Evolutionary conservation across 208 protist genomes (phyloP).

Genomic region (Leishmania lainsoni): DNA sequence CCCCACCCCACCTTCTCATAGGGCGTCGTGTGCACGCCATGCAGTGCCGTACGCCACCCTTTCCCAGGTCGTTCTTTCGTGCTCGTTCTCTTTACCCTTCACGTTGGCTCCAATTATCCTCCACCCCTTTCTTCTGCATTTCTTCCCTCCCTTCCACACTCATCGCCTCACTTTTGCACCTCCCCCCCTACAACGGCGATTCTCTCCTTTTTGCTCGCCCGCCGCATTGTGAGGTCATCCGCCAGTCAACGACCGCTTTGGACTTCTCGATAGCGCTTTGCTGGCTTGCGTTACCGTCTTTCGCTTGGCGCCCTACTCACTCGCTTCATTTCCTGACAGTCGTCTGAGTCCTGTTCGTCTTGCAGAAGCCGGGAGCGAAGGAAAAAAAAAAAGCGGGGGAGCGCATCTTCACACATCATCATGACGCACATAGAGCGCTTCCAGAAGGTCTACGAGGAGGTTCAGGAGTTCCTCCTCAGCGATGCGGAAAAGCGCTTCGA

Average conservation of each 20-base stretch:
- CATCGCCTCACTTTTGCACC: too few species aligned
- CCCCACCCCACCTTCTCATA: background rate
- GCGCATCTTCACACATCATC: background rate
- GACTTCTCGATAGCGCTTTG: background rate
- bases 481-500: conserved; percentile 55
- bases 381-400: background rate
- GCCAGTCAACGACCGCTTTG: background rate
- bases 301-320: background rate
- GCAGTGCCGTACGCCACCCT: background rate
- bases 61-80: background rate
- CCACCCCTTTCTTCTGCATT: background rate
- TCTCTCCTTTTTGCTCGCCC: background rate
- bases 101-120: background rate
- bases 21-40: background rate
- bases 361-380: background rate
- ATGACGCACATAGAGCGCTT: conserved; percentile 74
- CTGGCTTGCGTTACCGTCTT: background rate
- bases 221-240: background rate
- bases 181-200: background rate
- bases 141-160: background rate
- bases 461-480: conserved; percentile 66
- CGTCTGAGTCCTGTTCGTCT: background rate
- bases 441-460: conserved; percentile 76
- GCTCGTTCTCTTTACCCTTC: background rate
- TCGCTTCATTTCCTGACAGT: conserved; percentile 5